Conservation (phyloP, 257 asterid species). For the Nicotiana obtusifolia region DNA sequence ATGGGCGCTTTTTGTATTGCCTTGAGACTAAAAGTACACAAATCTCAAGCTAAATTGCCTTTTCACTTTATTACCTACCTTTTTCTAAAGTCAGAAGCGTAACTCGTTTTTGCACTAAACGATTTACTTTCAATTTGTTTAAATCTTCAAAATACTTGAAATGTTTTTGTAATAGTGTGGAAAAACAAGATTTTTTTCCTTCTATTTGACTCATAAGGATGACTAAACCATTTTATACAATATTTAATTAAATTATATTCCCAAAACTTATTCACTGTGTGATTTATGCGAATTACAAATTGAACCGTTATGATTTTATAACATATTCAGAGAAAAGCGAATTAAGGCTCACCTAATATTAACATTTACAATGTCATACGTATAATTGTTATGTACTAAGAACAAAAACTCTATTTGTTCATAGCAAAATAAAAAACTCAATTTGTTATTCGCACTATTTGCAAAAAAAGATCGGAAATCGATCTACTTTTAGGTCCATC, state of each 20-base stretch:
- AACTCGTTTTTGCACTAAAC: background rate
- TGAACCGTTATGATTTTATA: background rate
- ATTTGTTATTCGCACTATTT: background rate
- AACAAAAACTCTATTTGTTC: too few species aligned
- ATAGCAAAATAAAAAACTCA: too few species aligned
- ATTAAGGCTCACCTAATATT: background rate
- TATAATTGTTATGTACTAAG: too few species aligned
- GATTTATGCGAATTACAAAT: background rate
- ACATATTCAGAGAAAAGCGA: background rate
- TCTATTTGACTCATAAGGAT: background rate
- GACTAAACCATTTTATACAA: background rate
- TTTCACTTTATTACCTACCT: background rate
- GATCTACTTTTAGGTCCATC: background rate
- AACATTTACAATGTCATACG: background rate
- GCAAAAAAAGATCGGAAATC: background rate
- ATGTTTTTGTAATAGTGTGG: background rate
- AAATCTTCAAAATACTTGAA: too few species aligned
- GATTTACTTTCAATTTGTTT: background rate
- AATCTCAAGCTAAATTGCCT: background rate
- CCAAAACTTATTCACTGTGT: too few species aligned
- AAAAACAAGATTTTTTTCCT: background rate
- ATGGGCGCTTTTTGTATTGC: background rate
- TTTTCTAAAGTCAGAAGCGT: background rate
- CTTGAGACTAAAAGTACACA: conserved; percentile 1
- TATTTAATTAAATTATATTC: too few species aligned